phyloP scores from a whole-genome alignment of 2,329 filamentous ascomycete genomes.

The Cladorrhinum sp. region DNA sequence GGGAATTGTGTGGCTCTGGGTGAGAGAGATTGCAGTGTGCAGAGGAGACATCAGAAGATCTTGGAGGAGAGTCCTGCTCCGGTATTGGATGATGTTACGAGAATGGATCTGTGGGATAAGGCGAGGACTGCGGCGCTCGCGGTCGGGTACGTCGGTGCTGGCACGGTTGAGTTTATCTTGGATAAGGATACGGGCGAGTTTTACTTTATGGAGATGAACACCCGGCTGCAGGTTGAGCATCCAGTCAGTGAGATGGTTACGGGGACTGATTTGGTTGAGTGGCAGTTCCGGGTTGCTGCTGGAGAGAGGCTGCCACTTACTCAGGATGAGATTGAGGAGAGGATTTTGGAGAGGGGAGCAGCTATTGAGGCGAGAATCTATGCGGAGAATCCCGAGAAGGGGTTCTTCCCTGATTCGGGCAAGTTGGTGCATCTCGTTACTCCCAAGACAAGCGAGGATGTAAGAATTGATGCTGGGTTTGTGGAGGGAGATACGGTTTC shows the following conservation, averaged over 20 bases:
- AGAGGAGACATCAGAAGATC: slow-evolving; percentile 85
- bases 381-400: slow-evolving; percentile 86
- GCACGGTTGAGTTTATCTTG: slow-evolving; percentile 87
- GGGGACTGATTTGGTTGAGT: slow-evolving; percentile 77
- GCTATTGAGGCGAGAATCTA: slow-evolving; percentile 97
- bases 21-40: slow-evolving; percentile 84
- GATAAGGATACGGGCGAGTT: slow-evolving; percentile 79
- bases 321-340: slow-evolving; percentile 64
- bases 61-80: slow-evolving; percentile 86
- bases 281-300: slow-evolving; percentile 79
- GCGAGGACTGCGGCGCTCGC: slow-evolving; percentile 65
- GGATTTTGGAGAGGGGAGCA: slow-evolving; percentile 73
- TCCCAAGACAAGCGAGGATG: slow-evolving; percentile 64
- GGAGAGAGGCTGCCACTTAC: slow-evolving; percentile 56
- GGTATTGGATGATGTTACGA: slow-evolving; percentile 54
- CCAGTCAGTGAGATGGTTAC: slow-evolving; percentile 77
- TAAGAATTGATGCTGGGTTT: slow-evolving; percentile 92
- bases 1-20: slow-evolving; percentile 80
- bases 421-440: slow-evolving; percentile 78
- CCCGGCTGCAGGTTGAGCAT: slow-evolving; percentile 91
- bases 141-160: slow-evolving; percentile 83
- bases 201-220: slow-evolving; percentile 82
- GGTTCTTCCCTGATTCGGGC: slow-evolving; percentile 93
- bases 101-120: slow-evolving; percentile 64
- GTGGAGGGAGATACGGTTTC: slow-evolving; percentile 88